Evolutionary conservation across 805 yeast genomes (phyloP), one percentile per base, ranked within the genome.

Genomic region (Myxozyma kluyveri): DNA sequence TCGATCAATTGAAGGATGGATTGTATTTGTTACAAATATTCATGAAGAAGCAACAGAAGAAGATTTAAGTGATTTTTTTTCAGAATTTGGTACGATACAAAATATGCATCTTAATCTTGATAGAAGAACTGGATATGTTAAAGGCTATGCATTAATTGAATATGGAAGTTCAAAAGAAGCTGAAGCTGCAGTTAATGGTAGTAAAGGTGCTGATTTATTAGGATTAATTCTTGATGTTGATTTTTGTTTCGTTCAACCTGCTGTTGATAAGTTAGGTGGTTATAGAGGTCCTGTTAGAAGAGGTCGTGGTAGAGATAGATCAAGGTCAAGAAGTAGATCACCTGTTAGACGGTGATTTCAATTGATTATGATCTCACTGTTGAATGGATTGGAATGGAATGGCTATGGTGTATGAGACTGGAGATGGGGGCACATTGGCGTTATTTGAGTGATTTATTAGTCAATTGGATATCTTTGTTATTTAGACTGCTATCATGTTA

Each of bases 21-120:
- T 75, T 4, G 24, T 75, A 1, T 61, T 75, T 2, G 72, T 67
- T 4, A 64, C 70, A 0, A 72, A 72, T 33, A 46, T 75, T 17
- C 77, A 76, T 49, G 75, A 73, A 33, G 80, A 75, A 59, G 71
- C 74, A 1, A 60, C 74, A 6, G 80, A 76, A 45, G 79, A 74
- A 43, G 76, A 73, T 26, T 52, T 75, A 1, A 52, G 54, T 3
- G 79, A 76, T 56, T 62, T 65, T 31, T 73, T 75, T 54, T 65
- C 71, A 31, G 78, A 75, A 23, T 73, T 57, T 47, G 78, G 77
- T 1, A 61, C 53, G 10, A 68, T 76, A 9, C 63, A 65, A 27
- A 67, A 68, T 19, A 42, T 75, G 1, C 76, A 72, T 51, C 50
- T 76, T 49, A 76, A 75, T 49, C 54, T 73, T 4, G 78, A 75